Evolutionary conservation across 2,329 filamentous ascomycete species (phyloP), one percentile per base, ranked within the genome.

Genomic region (Aureobasidium lini): DNA sequence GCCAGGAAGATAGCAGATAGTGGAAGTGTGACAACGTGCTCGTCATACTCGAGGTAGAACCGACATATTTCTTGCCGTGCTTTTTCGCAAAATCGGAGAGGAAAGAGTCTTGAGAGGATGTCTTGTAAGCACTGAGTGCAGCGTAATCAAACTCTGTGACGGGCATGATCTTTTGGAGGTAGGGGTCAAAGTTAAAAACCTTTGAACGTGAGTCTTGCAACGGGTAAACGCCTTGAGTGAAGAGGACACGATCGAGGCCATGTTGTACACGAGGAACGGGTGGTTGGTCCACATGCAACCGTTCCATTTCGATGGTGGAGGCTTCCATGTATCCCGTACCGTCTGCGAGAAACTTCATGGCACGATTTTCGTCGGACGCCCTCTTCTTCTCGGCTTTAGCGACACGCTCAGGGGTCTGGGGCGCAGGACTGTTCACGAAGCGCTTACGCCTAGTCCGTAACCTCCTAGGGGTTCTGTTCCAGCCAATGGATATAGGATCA

Each of bases 1-100:
- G 85, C 88, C 90, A 97, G 6, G 81, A 76, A 0, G 93, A 97
- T 9, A 99, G 79, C 3, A 99, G 81, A 68, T 85, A 97, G 71
- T 99, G 94, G 69, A 99, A 96, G 67, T 99, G 95, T 2, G 87
- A 83, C 46, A 99, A 79, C 53, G 89, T 85, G 2, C 86, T 79
- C 1, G 93, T 96, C 91, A 96, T 96, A 74, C 93, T 97, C 1
- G 94, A 99, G 0, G 94, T 97, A 11, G 94, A 99, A 9, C 94
- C 94, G 10, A 91, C 87, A 69, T 95, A 99, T 69, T 88, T 95
- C 71, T 86, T 90, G 11, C 79, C 75, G 62, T 88, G 74, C 57
- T 84, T 73, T 52, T 79, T 77, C 1, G 90, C 89, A 43, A 94
- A 82, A 1, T 79, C 71, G n/a, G 86, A 81, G 11, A 99, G 79